phyloP scores from a whole-genome alignment of 2,329 filamentous ascomycete species.

The Onygenales sp. region DNA sequence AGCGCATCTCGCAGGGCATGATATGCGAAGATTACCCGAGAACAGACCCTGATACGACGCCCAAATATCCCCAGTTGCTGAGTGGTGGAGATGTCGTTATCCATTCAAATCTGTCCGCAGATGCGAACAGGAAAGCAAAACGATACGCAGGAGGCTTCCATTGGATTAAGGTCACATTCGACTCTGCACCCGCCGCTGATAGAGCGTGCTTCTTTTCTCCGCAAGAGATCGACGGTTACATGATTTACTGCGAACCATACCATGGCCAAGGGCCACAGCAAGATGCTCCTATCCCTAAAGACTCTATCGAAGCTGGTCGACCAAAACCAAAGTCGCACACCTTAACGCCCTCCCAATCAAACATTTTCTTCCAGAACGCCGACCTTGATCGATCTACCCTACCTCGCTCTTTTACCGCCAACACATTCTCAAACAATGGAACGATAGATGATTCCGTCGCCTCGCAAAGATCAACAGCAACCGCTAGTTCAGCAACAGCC shows the following conservation, averaged over 20 bases:
- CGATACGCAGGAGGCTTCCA: constrained; percentile 73
- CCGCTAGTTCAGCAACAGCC: constrained; percentile 34
- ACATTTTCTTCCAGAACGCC: constrained; percentile 23
- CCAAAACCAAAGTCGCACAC: constrained; percentile 22
- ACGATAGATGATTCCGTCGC: constrained; percentile 3
- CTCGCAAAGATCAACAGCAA: constrained; percentile 28
- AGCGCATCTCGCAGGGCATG: constrained; percentile 65
- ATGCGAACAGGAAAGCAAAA: constrained; percentile 71
- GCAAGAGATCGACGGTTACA: constrained; percentile 59
- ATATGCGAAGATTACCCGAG: constrained; percentile 93
- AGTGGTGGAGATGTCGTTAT: constrained; percentile 64
- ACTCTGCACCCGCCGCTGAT: constrained; percentile 62
- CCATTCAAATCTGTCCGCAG: constrained; percentile 56
- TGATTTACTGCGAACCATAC: constrained; percentile 64
- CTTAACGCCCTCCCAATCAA: constrained; percentile 26
- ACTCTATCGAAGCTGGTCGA: constrained; percentile 18
- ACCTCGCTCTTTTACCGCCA: constrained; percentile 31
- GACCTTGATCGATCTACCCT: constrained; percentile 27
- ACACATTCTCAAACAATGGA: constrained; percentile 22
- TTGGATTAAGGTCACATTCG: constrained; percentile 85
- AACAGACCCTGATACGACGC: constrained; percentile 62
- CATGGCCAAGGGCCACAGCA: constrained; percentile 53
- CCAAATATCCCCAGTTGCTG: constrained; percentile 62
- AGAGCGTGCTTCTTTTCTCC: constrained; percentile 61
- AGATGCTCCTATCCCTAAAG: constrained; percentile 54